Evolutionary conservation across 2,329 filamentous ascomycete species (phyloP).

Genomic region (Triangularia verruculosa): DNA sequence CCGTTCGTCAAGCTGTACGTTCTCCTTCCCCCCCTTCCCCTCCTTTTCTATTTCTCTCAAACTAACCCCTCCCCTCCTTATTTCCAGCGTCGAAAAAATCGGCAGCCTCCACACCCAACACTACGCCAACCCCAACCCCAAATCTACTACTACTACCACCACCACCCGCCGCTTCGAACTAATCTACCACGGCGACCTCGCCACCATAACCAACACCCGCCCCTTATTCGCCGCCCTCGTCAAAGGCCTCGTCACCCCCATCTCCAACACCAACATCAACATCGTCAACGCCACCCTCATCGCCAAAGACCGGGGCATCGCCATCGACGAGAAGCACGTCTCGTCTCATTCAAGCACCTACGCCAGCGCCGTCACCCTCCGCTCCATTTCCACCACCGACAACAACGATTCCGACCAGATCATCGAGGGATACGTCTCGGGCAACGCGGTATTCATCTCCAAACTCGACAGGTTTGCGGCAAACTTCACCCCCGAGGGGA

Average conservation of each 20-base stretch:
- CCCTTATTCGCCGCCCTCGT: conserved; percentile 76
- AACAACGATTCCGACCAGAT: conserved; percentile 40
- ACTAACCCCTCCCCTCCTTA: not conserved
- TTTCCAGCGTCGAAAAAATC: conserved; percentile 64
- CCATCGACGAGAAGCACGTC: conserved; percentile 70
- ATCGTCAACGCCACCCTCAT: conserved; percentile 78
- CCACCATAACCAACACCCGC: conserved; percentile 68
- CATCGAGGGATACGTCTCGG: conserved; percentile 65
- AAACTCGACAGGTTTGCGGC: conserved; percentile 71
- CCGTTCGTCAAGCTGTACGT: conserved; percentile 64
- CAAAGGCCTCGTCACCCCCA: conserved; percentile 69
- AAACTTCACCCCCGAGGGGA: conserved; percentile 70
- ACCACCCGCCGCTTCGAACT: conserved; percentile 61
- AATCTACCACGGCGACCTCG: conserved; percentile 72
- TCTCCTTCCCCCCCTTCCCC: not conserved
- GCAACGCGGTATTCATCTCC: conserved; percentile 63
- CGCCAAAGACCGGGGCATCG: conserved; percentile 72
- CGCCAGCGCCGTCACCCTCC: conserved; percentile 36
- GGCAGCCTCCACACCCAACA: conserved; percentile 77
- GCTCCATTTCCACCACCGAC: not conserved
- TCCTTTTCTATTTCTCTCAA: not conserved
- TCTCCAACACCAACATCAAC: conserved; percentile 70
- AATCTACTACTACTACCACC: no score
- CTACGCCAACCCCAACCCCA: no score
- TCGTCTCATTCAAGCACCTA: conserved; percentile 71